Base-by-base conservation (phyloP, 2,329 filamentous ascomycete genomes). In the Aspergillus texensis region DNA sequence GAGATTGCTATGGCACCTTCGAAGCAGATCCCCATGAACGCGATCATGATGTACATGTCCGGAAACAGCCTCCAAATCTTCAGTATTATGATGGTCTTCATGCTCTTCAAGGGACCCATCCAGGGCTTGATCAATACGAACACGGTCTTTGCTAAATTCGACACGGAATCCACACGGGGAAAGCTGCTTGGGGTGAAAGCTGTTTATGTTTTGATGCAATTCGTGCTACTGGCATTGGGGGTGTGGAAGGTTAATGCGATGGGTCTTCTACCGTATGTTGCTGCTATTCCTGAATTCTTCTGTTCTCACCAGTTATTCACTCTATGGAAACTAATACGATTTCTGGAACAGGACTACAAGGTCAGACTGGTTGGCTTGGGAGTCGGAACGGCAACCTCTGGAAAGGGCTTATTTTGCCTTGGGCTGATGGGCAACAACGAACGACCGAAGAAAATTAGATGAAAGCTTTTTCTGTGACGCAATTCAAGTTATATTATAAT, bases 41-140 rank as follows among this genome's bases (percentile, higher is more conserved):
- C 90, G 67, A 94, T 99, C 78, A 97, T 97, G 89, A 98, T 98
- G 93, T 99, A 99, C 86, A 99, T 99, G 95, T 96, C 94, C 36
- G 95, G 95, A 74, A 99, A 98, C 82, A 93, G 92, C 65, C 87
- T 99, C 54, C 95, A 99, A 78, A 98, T 99, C 70, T 99, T 99
- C 84, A 96, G 91, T 80, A 98, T 99, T 80, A 98, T 98, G 93
- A 99, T 98, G 94, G 94, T 98, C 21, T 94, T 94, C 74, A 98
- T 97, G 91, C 89, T 96, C 53, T 99, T 99, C 86, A 98, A 98
- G 84, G 96, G 92, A 70, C 95, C 95, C 11, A 86, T 99, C 65
- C 88, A 92, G 79, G 95, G 94, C 39, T 82, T 98, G 53, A 80
- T 96, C 65, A 88, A 84, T 70, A 94, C 94, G 55, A 93, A 95